phyloP scores from a whole-genome alignment of 805 yeast genomes.

The Isabelozyma rhagii region DNA sequence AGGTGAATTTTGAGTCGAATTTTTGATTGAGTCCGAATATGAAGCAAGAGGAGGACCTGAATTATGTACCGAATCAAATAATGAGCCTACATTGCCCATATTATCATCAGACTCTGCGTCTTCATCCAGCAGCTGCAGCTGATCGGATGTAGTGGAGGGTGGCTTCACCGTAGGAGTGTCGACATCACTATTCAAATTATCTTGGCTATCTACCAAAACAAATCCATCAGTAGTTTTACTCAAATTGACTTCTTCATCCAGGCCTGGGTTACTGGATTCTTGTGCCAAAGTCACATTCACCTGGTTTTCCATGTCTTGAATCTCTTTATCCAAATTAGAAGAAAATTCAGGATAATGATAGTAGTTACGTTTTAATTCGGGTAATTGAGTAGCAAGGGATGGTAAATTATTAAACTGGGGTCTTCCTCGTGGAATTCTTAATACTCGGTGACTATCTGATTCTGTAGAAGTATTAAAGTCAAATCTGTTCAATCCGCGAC shows the following conservation, averaged over 20 bases:
- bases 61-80: slow-evolving; percentile 3
- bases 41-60: slow-evolving; percentile 14
- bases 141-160: slow-evolving; percentile 5
- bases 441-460: slow-evolving; percentile 22
- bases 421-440: slow-evolving; percentile 47
- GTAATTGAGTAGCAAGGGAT: slow-evolving; percentile 23
- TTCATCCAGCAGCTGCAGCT: slow-evolving; percentile 23
- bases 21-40: slow-evolving; percentile 15
- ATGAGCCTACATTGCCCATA: slow-evolving; percentile 3
- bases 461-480: slow-evolving; percentile 2
- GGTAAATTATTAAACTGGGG: slow-evolving; percentile 42
- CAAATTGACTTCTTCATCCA: not conserved
- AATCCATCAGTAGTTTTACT: slow-evolving; percentile 12
- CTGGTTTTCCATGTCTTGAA: slow-evolving; percentile 7
- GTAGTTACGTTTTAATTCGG: slow-evolving; percentile 24
- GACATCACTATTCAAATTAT: slow-evolving; percentile 3
- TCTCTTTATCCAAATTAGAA: slow-evolving; percentile 9
- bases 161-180: slow-evolving; percentile 1
- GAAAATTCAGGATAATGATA: slow-evolving; percentile 28
- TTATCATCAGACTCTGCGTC: slow-evolving; percentile 23
- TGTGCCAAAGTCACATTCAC: slow-evolving; percentile 7
- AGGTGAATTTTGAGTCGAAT: slow-evolving; percentile 17
- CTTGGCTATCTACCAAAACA: slow-evolving; percentile 14
- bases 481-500: not conserved
- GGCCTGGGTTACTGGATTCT: slow-evolving; percentile 3